A percentile compares a stretch with the other conserved stretches of the same genome.
These are phyloP conservation scores for Ceratonia siliqua DNA, from an alignment of 306 rosid species.

Conservation along the genomic window DNA sequence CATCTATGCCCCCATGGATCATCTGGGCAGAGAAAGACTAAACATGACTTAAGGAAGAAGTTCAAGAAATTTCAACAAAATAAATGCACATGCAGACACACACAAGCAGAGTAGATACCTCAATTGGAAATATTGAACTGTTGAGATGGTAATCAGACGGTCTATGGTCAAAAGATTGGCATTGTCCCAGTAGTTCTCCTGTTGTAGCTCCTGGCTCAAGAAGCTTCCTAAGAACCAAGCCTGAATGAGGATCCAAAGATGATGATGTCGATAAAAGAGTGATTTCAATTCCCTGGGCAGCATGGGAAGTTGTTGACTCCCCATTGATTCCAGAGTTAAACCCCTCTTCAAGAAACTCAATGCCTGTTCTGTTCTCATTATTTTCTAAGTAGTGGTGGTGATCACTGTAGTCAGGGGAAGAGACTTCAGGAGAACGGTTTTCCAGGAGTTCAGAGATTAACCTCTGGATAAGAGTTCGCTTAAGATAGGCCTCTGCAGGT, in stretches of 20 bases:
- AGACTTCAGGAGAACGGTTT: conserved; percentile 39
- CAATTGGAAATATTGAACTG: conserved; percentile 41
- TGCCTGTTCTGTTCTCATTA: conserved; percentile 38
- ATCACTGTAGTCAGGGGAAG: conserved; percentile 45
- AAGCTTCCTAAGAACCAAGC: conserved; percentile 61
- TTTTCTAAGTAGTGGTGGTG: conserved; percentile 34
- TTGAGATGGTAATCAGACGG: conserved; percentile 46
- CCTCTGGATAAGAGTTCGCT: conserved; percentile 69
- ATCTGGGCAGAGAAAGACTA: background rate
- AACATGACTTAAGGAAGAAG: background rate
- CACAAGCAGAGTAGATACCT: conserved; percentile 40
- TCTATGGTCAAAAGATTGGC: conserved; percentile 50
- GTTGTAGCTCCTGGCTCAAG: conserved; percentile 56
- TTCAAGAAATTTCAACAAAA: background rate
- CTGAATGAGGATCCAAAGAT: conserved; percentile 50
- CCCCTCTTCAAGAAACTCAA: conserved; percentile 44
- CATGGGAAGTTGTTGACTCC: conserved; percentile 45
- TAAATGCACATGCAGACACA: background rate
- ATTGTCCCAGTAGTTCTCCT: conserved; percentile 48
- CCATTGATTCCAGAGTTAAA: conserved; percentile 42
- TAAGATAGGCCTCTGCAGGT: conserved; percentile 72
- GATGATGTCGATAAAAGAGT: conserved; percentile 58
- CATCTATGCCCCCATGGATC: background rate
- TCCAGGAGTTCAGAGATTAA: conserved; percentile 59
- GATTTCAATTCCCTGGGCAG: conserved; percentile 52